Evolutionary conservation across 2,329 filamentous ascomycete genomes (phyloP).

Genomic region (Pyricularia sp.): DNA sequence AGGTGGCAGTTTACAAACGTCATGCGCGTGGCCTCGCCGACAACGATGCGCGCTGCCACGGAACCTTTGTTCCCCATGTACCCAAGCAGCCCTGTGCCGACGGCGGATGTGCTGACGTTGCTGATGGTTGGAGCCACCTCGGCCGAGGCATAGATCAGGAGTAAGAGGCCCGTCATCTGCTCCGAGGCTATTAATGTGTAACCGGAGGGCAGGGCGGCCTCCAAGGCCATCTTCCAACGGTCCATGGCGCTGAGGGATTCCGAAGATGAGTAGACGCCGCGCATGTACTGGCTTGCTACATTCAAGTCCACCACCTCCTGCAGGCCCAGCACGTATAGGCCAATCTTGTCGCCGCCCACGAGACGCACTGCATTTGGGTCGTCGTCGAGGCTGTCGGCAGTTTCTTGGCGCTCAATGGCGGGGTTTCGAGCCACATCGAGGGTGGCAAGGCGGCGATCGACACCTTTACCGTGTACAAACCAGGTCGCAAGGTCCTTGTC

Average conservation of each 20-base stretch:
- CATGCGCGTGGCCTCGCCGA: constrained; percentile 80
- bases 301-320: constrained; percentile 88
- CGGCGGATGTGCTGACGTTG: constrained; percentile 66
- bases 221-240: constrained; percentile 70
- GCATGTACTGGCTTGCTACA: constrained; percentile 65
- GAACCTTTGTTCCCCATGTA: constrained; percentile 97
- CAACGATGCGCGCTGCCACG: constrained; percentile 63
- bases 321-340: constrained; percentile 77
- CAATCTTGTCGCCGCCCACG: constrained; percentile 55
- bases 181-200: constrained; percentile 69
- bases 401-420: constrained; percentile 24
- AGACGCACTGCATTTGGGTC: constrained; percentile 25
- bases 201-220: constrained; percentile 59
- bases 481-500: constrained; percentile 80
- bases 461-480: constrained; percentile 69
- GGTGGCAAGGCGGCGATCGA: constrained; percentile 49
- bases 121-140: constrained; percentile 61
- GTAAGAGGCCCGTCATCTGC: constrained; percentile 73
- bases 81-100: constrained; percentile 81
- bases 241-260: constrained; percentile 50
- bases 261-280: constrained; percentile 43
- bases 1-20: constrained; percentile 89
- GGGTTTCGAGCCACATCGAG: constrained; percentile 30
- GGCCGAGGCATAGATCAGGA: constrained; percentile 77
- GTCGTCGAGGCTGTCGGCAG: constrained; percentile 31